Base-by-base conservation (phyloP, 331 rosid species). In the Erythrophleum ivorense region DNA sequence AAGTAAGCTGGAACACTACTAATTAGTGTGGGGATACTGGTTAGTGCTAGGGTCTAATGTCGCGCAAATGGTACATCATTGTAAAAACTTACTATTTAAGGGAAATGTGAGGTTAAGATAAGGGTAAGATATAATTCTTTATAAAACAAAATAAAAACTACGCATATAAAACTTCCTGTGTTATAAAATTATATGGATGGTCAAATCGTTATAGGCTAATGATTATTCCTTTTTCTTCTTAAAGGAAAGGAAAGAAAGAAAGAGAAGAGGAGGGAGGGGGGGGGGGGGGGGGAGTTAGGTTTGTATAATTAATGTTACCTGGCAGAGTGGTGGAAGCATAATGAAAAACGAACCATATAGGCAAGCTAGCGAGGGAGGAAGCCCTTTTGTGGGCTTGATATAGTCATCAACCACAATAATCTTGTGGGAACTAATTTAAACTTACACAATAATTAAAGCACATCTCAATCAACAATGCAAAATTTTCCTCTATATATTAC, bases 381-480 rank as follows among this genome's bases (percentile, higher is more conserved):
- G 75, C 65, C 40, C 62, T 67, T 78, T 60, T 68, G 69, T 69
- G 81, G 74, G 76, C 50, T 50, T 76, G 80, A 80, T 81, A 49
- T 67, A 62, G 84, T 84, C 86, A 86, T 73, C 64, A 73, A 82
- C 81, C 87, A 70, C 80, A 19, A 55, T 55, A 19, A 18, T 5
- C 31, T 55, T 55, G 18, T 13, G 6, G 57, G 57, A 52, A 52
- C 19, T 13, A 53, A 53, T 14, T 1, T 15, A 18, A 18, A 48
- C 45, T 16, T 36, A 69, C 75, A 77, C 38, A 46, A 54, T 38
- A 9, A 84, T 19, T 18, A 18, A 62, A 79, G 77, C 67, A 3
- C 79, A 64, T 84, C 83, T 57, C 85, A 84, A 81, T 85, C 71
- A 77, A 66, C 70, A 76, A 43, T 62, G 40, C 74, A 71, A 64